Base-by-base conservation (phyloP, 192 early-diverging fungal species). In the Coemansia sp. region DNA sequence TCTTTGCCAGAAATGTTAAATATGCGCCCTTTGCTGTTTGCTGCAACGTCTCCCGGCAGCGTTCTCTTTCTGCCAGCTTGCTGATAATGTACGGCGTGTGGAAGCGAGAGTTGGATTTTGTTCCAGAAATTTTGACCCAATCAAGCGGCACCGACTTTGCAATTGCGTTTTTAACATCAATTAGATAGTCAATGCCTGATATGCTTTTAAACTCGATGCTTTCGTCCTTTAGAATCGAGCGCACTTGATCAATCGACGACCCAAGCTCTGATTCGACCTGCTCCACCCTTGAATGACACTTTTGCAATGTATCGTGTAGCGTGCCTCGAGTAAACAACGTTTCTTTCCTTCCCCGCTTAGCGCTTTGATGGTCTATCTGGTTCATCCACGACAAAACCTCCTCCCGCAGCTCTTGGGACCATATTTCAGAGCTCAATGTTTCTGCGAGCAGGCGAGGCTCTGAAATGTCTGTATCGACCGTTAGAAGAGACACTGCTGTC, bases 111-210 rank as follows among this genome's bases (percentile, higher is more conserved):
- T 83, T 63, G 9, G 72, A 74, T 62, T 78, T 84, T 11, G 81
- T 84, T 25, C 64, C 50, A 42, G 72, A 78, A 16, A 93, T 84
- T 54, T 89, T 89, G 64, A 91, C 67, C 94, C 94, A 96, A 50
- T 86, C 69, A 16, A 72, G 75, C 0, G 94, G 93, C 0, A 91
- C 87, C 14, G 81, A 82, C n/a, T 76, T 75, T 1, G 79, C 77
- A 14, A 80, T 70, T 8, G 79, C 67, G 61, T 84, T 86, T 16
- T 86, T 87, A 45, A 94, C 71, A 71, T 95, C 93, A 11, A 95
- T 72, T 49, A 94, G 72, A 63, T 91, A 93, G 83, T 93, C 92
- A 8, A 90, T 86, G 2, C 87, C 89, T 0, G 90, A 85, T 2
- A 94, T 89, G 10, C 82, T 74, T 16, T 81, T 76, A 71, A 83